Base-by-base conservation (phyloP, 2,329 filamentous ascomycete genomes). In the Blastomyces parvus region DNA sequence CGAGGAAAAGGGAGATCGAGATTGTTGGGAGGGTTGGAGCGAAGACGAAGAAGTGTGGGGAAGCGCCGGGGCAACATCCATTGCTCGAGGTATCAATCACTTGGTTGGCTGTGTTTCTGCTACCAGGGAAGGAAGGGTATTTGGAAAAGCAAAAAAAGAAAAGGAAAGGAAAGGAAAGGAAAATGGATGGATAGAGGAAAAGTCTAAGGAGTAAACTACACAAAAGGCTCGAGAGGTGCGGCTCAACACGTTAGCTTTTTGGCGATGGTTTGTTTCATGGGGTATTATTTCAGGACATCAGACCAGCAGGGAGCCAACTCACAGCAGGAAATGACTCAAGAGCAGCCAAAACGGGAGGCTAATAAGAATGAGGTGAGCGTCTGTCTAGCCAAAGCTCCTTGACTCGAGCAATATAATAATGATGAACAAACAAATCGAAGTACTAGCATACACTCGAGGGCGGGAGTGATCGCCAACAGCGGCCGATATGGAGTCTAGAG, bases 41-140 rank as follows among this genome's bases (percentile, higher is more conserved):
- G 38, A 57, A 17, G 61, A 36, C 13, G 61, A 60, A 40, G 61
- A 60, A 40, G 42, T 55, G 36, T 25, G 63, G 63, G 36, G 60
- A 48, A 38, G 60, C 30, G 33, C 42, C 11, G 58, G 56, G 38
- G 59, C 64, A 50, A 52, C 59, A 9, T 36, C 33, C 33, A 36
- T 36, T 9, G 33, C 33, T 36, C 9, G 33, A 36, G 33, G 33
- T 1, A 1, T 9, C 7, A 8, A 36, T 36, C 33, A 36, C 33
- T 36, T 36, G 33, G 33, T 8, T 7, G 33, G 33, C 33, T 36
- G 7, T 50, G 33, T 25, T 19, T 62, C 5, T 60, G 66, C 66
- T 38, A 38, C 33, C 27, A 19, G 50, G 14, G 36, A 19, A 56
- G 14, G 36, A 19, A 56, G 7, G 9, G 42, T 30, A 50, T 14